Evolutionary conservation across 805 yeast species (phyloP), one percentile per base, ranked within the genome.

Genomic region (Wickerhamomyces bisporus): DNA sequence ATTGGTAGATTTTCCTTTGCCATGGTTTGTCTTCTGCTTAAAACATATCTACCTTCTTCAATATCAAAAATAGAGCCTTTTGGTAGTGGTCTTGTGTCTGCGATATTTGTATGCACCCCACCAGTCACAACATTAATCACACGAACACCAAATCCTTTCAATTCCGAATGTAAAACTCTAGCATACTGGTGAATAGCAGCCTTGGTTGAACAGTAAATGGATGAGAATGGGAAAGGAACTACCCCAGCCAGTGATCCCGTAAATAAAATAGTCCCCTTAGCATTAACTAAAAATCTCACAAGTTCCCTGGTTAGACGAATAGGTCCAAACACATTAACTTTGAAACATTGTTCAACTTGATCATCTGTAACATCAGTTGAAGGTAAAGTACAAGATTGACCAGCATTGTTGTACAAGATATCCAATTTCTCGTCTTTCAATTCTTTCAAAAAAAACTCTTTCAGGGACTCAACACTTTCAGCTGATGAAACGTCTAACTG

Each of bases 161-260:
- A 56, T 58, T 85, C 95, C 19, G 79, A 53, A 36, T 80, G 73
- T 39, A 85, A 61, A 2, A 70, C 71, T 29, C 75, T 71, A 0
- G 86, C 83, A 52, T 78, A 85, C 47, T 75, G 80, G 47, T 82
- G 86, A 40, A 85, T 76, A 0, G 91, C 89, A 6, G 89, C 86
- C 51, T 85, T 85, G 1, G 82, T 57, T 1, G 89, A 70, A 24
- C 79, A 71, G 53, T 85, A 85, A 23, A 78, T 64, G 12, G 81
- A 67, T 1, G 81, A 76, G 57, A 79, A 83, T 19, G 94, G 94
- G 62, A 84, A 77, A 3, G 86, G 79, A 11, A 71, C 60, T 13
- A 75, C 38, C 1, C 86, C 93, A 13, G 82, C 73, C 3, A 80
- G 57, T 4, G 89, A 81, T 2, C 93, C 93, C 1, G 93, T 83